Percentiles rank a stretch among this genome's conserved stretches.
phyloP scores from a whole-genome alignment of 495 filamentous ascomycete species.

The Aspergillus egyptiacus region DNA sequence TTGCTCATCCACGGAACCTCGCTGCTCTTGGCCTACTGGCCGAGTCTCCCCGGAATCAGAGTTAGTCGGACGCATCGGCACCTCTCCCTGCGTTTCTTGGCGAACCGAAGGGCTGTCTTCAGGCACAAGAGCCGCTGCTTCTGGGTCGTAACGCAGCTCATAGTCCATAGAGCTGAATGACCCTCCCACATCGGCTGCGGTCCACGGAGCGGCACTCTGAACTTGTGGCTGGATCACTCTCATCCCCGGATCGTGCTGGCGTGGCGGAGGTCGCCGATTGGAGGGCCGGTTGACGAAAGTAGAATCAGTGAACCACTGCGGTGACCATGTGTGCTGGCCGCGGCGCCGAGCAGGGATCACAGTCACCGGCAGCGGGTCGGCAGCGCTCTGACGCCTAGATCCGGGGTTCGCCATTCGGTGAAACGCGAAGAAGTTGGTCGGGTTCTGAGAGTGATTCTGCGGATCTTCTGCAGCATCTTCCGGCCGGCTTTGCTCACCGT shows the following conservation, averaged over 20 bases:
- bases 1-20: neutral
- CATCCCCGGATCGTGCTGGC: slow-evolving; percentile 26
- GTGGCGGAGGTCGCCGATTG: slow-evolving; percentile 12
- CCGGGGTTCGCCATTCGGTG: slow-evolving; percentile 22
- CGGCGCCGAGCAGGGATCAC: slow-evolving; percentile 63
- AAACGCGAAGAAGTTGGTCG: slow-evolving; percentile 29
- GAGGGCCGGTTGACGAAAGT: slow-evolving; percentile 15
- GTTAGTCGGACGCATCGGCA: neutral
- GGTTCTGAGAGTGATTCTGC: slow-evolving; percentile 14
- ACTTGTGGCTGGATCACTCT: slow-evolving; percentile 38
- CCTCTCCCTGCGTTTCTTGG: neutral
- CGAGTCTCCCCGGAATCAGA: neutral
- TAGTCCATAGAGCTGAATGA: slow-evolving; percentile 24
- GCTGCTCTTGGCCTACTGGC: neutral
- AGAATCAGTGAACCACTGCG: slow-evolving; percentile 24
- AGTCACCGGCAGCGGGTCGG: slow-evolving; percentile 51
- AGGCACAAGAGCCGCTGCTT: slow-evolving; percentile 39
- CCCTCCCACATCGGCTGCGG: slow-evolving; percentile 25
- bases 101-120: slow-evolving; percentile 12
- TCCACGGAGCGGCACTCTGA: slow-evolving; percentile 38
- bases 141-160: slow-evolving; percentile 40
- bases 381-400: slow-evolving; percentile 22
- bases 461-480: slow-evolving; percentile 23
- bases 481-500: slow-evolving; percentile 2
- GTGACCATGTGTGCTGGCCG: slow-evolving; percentile 41